Conservation (phyloP, 2,329 filamentous ascomycete genomes). For the Cadophora sp. region DNA sequence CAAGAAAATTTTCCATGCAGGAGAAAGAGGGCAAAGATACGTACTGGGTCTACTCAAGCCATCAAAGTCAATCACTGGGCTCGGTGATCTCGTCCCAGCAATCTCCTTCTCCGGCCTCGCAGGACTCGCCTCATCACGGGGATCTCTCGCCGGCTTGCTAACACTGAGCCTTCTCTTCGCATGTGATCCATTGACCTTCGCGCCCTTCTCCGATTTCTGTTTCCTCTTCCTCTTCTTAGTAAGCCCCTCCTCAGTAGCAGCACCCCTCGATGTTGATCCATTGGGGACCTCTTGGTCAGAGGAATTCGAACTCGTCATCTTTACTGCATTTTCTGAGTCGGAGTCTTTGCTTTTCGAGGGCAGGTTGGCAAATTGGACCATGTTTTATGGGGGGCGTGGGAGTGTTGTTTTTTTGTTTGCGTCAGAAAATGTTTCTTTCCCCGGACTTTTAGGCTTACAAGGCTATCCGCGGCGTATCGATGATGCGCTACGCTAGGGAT, state of each 20-base stretch:
- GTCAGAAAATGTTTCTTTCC: conserved; percentile 28
- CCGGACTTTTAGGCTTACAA: conserved; percentile 18
- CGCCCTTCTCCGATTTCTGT: conserved; percentile 33
- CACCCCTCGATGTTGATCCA: conserved; percentile 30
- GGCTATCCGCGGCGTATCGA: not conserved
- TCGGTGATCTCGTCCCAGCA: conserved; percentile 53
- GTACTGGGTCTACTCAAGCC: conserved; percentile 65
- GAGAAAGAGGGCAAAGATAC: conserved; percentile 27
- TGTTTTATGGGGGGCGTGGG: conserved; percentile 11
- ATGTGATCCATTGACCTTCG: conserved; percentile 34
- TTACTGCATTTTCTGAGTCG: conserved; percentile 18
- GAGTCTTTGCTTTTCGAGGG: conserved; percentile 22
- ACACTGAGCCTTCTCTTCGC: conserved; percentile 58
- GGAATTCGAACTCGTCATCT: conserved; percentile 23
- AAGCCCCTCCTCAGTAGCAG: conserved; percentile 22
- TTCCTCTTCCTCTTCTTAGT: conserved; percentile 40
- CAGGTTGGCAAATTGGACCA: conserved; percentile 38
- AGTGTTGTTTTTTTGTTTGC: conserved; percentile 11
- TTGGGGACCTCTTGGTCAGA: conserved; percentile 28
- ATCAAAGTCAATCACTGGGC: conserved; percentile 66
- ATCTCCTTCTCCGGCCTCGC: conserved; percentile 33
- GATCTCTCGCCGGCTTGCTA: conserved; percentile 67
- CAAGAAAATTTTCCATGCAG: conserved; percentile 12
- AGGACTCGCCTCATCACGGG: conserved; percentile 55
- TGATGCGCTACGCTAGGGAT: conserved; percentile 21